Evolutionary conservation across 1,284 basidiomycete genomes (phyloP).

Genomic region (Ustilago curta): DNA sequence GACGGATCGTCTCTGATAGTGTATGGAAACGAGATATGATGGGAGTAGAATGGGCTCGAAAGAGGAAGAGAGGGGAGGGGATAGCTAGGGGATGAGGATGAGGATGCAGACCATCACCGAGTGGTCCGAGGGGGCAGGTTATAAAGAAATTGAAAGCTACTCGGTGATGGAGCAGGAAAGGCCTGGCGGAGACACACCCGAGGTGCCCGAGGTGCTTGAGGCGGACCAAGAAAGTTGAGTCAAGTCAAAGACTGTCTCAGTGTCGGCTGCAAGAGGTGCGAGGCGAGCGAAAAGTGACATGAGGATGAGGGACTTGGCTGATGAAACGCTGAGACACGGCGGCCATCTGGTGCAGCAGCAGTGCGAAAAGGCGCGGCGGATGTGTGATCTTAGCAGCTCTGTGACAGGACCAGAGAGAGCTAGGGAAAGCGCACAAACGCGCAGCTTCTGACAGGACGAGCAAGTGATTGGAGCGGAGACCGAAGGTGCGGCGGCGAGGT

Average conservation of each 20-base stretch:
- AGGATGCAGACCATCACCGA: constrained; percentile 45
- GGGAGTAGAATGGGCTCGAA: constrained; percentile 25
- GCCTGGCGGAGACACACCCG: constrained; percentile 32
- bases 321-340: constrained; percentile 4
- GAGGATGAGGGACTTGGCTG: background rate
- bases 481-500: background rate
- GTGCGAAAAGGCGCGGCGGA: background rate
- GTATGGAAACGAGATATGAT: constrained; percentile 31
- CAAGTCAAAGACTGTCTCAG: constrained; percentile 30
- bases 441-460: constrained; percentile 35
- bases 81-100: constrained; percentile 24
- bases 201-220: constrained; percentile 45
- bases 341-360: constrained; percentile 1
- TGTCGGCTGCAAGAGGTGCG: constrained; percentile 16
- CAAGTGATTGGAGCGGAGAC: constrained; percentile 19
- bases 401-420: constrained; percentile 18
- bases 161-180: constrained; percentile 36
- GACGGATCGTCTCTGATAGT: constrained; percentile 2
- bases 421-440: constrained; percentile 14
- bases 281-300: constrained; percentile 19
- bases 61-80: constrained; percentile 12
- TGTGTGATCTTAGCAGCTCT: background rate
- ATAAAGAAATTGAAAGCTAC: constrained; percentile 32
- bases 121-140: constrained; percentile 47
- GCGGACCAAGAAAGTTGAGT: constrained; percentile 32